These are phyloP conservation scores for Verticillium nonalfalfae DNA, from an alignment of 2,329 filamentous ascomycete genomes.

Conservation along the genomic window DNA sequence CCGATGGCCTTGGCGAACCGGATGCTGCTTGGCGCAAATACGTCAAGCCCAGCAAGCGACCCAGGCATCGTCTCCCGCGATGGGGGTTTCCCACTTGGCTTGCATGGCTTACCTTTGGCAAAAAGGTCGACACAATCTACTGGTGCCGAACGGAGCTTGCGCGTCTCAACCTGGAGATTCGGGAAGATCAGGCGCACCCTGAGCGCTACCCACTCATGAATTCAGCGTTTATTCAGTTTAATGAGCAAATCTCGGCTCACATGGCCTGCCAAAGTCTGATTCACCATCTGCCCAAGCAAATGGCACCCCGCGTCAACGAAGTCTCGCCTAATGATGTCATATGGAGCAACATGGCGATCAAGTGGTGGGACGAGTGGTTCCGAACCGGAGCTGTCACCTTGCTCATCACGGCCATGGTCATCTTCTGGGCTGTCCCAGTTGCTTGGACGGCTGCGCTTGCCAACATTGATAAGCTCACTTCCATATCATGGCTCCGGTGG, in stretches of 20 bases:
- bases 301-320: conserved; percentile 89
- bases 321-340: conserved; percentile 88
- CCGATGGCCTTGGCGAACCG: conserved; percentile 54
- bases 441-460: conserved; percentile 80
- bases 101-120: conserved; percentile 63
- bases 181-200: conserved; percentile 77
- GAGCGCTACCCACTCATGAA: conserved; percentile 90
- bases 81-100: conserved; percentile 61
- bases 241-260: conserved; percentile 92
- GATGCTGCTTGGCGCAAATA: conserved; percentile 68
- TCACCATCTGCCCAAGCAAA: conserved; percentile 87
- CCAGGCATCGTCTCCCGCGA: conserved; percentile 70
- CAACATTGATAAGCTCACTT: conserved; percentile 66
- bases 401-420: conserved; percentile 66
- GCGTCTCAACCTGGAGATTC: conserved; percentile 84
- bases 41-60: conserved; percentile 72
- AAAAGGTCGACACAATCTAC: conserved; percentile 93
- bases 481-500: conserved; percentile 64
- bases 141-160: conserved; percentile 84
- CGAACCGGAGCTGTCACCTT: conserved; percentile 60
- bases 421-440: conserved; percentile 88
- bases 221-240: conserved; percentile 97
- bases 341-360: conserved; percentile 96
- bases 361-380: conserved; percentile 87
- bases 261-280: conserved; percentile 94